Percentiles rank a stretch among this genome's conserved stretches.
Evolutionary conservation across 306 rosid species (phyloP).

Genomic region (Quercus parvula): DNA sequence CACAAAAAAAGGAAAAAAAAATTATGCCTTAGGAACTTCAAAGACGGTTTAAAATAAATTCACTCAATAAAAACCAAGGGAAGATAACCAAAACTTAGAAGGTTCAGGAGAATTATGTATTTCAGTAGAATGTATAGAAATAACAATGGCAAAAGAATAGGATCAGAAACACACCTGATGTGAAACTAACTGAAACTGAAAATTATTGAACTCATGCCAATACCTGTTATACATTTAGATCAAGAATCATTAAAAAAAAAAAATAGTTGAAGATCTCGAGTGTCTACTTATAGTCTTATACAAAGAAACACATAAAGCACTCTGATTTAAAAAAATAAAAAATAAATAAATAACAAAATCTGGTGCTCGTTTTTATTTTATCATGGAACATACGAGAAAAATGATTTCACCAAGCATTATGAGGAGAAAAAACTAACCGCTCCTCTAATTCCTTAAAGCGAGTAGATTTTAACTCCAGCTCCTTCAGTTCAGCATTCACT

Average conservation of each 20-base stretch:
- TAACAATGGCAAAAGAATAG: not conserved
- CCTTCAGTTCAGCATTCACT: conserved; percentile 77
- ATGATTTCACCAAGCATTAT: not conserved
- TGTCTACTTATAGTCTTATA: not conserved
- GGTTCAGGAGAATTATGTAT: not conserved
- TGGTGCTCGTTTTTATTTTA: conserved; percentile 10
- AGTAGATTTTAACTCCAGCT: conserved; percentile 72
- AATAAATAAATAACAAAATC: not conserved
- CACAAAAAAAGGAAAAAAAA: not conserved
- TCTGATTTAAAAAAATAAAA: not conserved
- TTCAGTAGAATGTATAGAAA: not conserved
- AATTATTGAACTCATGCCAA: conserved; percentile 94
- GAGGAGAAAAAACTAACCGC: conserved; percentile 49
- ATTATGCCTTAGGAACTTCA: not conserved
- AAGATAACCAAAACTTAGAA: not conserved
- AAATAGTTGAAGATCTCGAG: conserved; percentile 17
- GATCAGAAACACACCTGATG: conserved; percentile 63
- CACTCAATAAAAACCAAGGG: not conserved
- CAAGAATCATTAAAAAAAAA: conserved; percentile 13
- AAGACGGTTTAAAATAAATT: not conserved
- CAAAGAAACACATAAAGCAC: conserved; percentile 5
- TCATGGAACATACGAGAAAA: not conserved
- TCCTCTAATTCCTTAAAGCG: conserved; percentile 89
- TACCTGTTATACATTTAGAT: conserved; percentile 58
- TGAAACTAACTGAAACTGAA: conserved; percentile 87